These are phyloP conservation scores for Reutealis trisperma DNA, from an alignment of 345 rosid species.

Conservation along the genomic window DNA sequence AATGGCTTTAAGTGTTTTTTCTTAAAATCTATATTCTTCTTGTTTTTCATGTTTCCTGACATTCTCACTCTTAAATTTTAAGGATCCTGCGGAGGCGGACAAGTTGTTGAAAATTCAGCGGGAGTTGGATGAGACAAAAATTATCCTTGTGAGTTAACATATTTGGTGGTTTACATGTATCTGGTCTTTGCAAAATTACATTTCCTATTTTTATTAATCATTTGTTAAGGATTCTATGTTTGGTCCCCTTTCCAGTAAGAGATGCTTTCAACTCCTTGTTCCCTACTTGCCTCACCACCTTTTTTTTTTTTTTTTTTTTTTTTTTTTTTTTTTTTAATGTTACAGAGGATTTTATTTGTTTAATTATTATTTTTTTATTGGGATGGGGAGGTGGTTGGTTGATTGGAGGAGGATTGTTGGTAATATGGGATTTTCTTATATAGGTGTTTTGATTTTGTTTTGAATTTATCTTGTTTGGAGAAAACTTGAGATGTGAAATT, in stretches of 20 bases:
- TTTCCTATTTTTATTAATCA: neutral
- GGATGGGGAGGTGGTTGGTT: neutral
- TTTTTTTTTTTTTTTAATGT: too few species aligned
- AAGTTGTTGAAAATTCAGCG: constrained; percentile 94
- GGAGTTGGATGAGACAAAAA: constrained; percentile 98
- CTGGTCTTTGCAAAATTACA: neutral
- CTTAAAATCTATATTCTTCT: neutral
- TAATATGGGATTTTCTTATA: neutral
- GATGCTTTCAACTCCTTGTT: too few species aligned
- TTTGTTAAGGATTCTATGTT: neutral
- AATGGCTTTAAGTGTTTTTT: neutral
- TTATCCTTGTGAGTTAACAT: constrained; percentile 76
- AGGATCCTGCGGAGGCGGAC: constrained; percentile 99
- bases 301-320: too few species aligned
- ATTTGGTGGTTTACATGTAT: neutral
- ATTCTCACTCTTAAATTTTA: constrained; percentile 21
- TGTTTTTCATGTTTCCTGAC: neutral
- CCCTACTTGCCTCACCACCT: too few species aligned
- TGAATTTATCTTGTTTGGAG: neutral
- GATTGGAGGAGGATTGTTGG: neutral
- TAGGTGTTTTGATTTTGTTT: neutral
- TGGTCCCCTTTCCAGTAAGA: neutral
- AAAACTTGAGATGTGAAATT: neutral
- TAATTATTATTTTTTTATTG: neutral
- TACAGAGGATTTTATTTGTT: too few species aligned